Evolutionary conservation across 345 rosid genomes (phyloP).

Genomic region (Gossypium herbaceum): DNA sequence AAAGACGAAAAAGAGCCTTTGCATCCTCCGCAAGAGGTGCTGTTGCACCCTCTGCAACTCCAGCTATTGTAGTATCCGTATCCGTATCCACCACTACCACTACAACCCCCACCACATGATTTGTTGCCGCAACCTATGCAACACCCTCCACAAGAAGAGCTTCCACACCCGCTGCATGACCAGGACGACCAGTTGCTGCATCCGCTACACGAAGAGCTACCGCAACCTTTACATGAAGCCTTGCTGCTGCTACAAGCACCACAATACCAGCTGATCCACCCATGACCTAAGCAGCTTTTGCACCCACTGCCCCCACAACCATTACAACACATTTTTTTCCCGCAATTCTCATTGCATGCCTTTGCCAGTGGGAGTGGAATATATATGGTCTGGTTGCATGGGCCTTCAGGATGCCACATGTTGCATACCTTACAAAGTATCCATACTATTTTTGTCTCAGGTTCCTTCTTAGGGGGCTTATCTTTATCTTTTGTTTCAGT

Average conservation of each 20-base stretch:
- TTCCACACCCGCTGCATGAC: not conserved
- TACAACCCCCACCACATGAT: too few relatives aligned
- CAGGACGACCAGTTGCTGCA: not conserved
- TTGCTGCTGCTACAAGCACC: not conserved
- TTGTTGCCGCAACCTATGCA: too few relatives aligned
- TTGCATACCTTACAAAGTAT: not conserved
- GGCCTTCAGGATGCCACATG: not conserved
- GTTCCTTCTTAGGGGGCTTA: too few relatives aligned
- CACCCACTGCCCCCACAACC: not conserved
- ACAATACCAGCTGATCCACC: not conserved
- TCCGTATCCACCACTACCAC: not conserved
- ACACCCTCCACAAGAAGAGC: not conserved
- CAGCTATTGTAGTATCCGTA: not conserved
- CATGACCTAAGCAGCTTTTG: not conserved
- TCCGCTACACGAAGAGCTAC: not conserved
- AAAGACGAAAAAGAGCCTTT: too few relatives aligned
- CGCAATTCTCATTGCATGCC: not conserved
- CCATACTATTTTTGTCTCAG: not conserved
- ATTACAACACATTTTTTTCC: not conserved
- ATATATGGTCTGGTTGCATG: not conserved
- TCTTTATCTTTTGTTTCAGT: too few relatives aligned
- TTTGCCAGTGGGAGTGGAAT: not conserved
- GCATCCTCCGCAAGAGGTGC: not conserved
- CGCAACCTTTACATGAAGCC: not conserved
- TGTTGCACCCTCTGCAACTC: not conserved